These are phyloP conservation scores for Alloteropsis semialata DNA, from an alignment of 176 grass and related monocot genomes.

Conservation along the genomic window DNA sequence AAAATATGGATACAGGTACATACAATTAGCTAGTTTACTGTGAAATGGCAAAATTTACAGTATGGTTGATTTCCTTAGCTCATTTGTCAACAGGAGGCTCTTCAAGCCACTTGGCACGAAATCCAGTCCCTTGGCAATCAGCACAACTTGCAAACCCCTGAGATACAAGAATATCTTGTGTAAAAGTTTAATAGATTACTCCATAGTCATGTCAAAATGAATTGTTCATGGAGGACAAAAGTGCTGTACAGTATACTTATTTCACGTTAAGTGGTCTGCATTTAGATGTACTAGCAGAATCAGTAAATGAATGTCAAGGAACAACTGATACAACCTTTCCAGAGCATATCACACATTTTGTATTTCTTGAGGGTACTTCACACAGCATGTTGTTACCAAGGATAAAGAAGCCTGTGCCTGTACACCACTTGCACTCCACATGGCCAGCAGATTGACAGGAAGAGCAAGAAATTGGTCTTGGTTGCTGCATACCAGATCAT, in stretches of 20 bases:
- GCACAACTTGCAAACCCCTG: slow-evolving; percentile 70
- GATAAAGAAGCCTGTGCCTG: slow-evolving; percentile 94
- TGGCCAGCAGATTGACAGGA: slow-evolving; percentile 72
- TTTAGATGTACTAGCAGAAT: slow-evolving; percentile 5
- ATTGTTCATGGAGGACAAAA: not conserved
- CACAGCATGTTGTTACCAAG: slow-evolving; percentile 90
- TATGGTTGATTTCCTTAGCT: slow-evolving; percentile 16
- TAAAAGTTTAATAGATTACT: slow-evolving; percentile 6
- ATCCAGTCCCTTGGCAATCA: slow-evolving; percentile 93
- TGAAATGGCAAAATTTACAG: slow-evolving; percentile 24
- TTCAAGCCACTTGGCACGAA: slow-evolving; percentile 93
- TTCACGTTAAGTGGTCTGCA: slow-evolving; percentile 7
- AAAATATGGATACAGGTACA: slow-evolving; percentile 24
- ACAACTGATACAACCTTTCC: slow-evolving; percentile 63
- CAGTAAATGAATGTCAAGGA: not conserved
- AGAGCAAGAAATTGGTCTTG: slow-evolving; percentile 75
- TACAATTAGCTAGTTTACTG: slow-evolving; percentile 19
- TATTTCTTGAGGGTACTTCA: slow-evolving; percentile 87
- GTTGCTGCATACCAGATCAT: slow-evolving; percentile 76
- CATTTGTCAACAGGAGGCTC: slow-evolving; percentile 50
- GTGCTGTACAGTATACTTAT: not conserved
- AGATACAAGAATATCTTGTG: slow-evolving; percentile 26
- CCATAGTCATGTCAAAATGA: slow-evolving; percentile 18
- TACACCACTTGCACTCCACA: slow-evolving; percentile 90
- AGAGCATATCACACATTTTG: slow-evolving; percentile 76